Evolutionary conservation across 169 alveolate genomes (phyloP).

Genomic region (Cryptosporidium sp.): DNA sequence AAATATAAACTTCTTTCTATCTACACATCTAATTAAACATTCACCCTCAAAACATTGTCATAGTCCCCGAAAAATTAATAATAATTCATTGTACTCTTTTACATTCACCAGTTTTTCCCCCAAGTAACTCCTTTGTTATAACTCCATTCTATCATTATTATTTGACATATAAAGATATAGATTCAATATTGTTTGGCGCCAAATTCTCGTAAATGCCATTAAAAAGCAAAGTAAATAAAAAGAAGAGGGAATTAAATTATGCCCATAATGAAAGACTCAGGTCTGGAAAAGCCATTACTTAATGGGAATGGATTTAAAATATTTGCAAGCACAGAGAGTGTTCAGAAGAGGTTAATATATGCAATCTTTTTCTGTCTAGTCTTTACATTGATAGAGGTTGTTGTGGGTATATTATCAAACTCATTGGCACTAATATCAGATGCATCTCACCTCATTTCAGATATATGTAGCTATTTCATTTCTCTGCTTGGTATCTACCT

Average conservation of each 20-base stretch:
- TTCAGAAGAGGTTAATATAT: constrained; percentile 48
- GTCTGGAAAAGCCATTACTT: constrained; percentile 40
- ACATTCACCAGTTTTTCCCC: too few relatives aligned
- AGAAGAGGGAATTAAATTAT: neutral
- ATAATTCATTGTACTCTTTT: too few relatives aligned
- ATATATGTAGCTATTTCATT: constrained; percentile 92
- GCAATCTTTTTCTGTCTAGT: constrained; percentile 81
- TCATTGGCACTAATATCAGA: constrained; percentile 93
- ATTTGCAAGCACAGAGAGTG: constrained; percentile 12
- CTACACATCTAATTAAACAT: too few relatives aligned
- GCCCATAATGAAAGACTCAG: constrained; percentile 7
- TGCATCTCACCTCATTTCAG: constrained; percentile 96
- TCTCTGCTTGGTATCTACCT: constrained; percentile 90
- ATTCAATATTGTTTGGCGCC: neutral
- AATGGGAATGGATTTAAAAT: constrained; percentile 1
- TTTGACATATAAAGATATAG: too few relatives aligned
- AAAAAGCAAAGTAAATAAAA: neutral
- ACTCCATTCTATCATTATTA: too few relatives aligned
- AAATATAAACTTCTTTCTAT: too few relatives aligned
- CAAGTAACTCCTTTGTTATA: too few relatives aligned
- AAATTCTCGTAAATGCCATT: neutral
- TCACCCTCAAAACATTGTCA: neutral
- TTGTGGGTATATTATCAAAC: constrained; percentile 89
- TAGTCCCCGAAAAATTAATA: too few relatives aligned
- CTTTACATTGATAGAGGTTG: constrained; percentile 86